Conservation (phyloP, 805 yeast species). For the Cyberlindnera japonica region DNA sequence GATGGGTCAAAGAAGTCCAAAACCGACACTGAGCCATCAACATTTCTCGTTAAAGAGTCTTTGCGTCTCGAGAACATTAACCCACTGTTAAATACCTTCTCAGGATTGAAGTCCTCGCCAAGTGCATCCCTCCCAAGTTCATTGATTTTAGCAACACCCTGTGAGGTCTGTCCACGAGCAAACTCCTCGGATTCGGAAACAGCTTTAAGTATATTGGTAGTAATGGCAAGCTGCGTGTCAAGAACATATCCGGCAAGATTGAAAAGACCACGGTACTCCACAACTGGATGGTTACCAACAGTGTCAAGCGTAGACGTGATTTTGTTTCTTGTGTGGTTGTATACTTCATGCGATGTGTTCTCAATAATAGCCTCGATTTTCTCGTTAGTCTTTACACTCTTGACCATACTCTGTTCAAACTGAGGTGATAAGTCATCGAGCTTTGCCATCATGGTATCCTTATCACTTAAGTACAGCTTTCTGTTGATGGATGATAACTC, state of each 20-base stretch:
- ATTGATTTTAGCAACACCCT: constrained; percentile 60
- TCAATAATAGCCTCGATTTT: constrained; percentile 64
- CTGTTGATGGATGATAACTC: constrained; percentile 61
- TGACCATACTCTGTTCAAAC: constrained; percentile 49
- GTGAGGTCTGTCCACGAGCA: constrained; percentile 60
- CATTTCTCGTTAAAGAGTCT: constrained; percentile 56
- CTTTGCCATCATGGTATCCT: constrained; percentile 42
- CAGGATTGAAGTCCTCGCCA: constrained; percentile 53
- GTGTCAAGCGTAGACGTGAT: constrained; percentile 49
- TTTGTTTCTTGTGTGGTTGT: constrained; percentile 53
- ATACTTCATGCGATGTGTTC: constrained; percentile 49
- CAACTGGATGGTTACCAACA: constrained; percentile 46
- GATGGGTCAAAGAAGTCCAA: constrained; percentile 82
- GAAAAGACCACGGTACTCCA: constrained; percentile 60
- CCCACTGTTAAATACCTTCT: constrained; percentile 61
- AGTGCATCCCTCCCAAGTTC: constrained; percentile 58
- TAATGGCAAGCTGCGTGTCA: constrained; percentile 64
- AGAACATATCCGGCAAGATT: constrained; percentile 65
- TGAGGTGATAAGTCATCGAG: constrained; percentile 60
- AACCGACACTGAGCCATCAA: constrained; percentile 57
- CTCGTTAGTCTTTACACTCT: constrained; percentile 54
- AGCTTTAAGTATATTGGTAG: constrained; percentile 58
- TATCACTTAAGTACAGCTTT: constrained; percentile 47
- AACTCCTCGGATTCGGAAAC: constrained; percentile 62
- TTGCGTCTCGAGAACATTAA: constrained; percentile 79